Evolutionary conservation across 495 filamentous ascomycete species (phyloP), one percentile per base, ranked within the genome.

Genomic region (Penicillium manginii): DNA sequence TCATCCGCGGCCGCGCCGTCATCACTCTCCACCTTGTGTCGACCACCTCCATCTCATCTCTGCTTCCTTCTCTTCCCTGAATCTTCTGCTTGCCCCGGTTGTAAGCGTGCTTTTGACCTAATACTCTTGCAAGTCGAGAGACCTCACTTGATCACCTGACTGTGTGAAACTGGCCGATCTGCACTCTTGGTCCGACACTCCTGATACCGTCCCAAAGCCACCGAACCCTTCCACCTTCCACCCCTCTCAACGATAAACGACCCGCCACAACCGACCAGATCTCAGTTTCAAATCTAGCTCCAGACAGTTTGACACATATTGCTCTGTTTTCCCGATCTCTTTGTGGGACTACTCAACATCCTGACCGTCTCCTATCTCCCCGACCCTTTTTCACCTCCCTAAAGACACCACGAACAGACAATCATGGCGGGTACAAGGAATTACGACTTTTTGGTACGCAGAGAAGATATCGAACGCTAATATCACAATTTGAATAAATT

Each of bases 361-460:
- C 33, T 56, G 23, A 37, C 60, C 33, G 42, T 60, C 67, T 63
- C 63, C 63, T 63, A 61, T 59, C 52, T 58, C 52, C 55, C 37
- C 33, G 29, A 43, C 45, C 43, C 45, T 47, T 17, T 35, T 49
- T 42, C 26, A 49, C 22, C 23, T 22, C 19, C 54, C 48, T 31
- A 23, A n/a, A 29, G 18, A 50, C n/a, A n/a, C 42, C 21, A 63
- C 48, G 57, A 54, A 48, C 55, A 61, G 47, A 37, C 33, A 67
- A 78, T 50, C 46, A 98, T 98, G 94, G 93, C 94, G 62, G 91
- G 91, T 64, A 96, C 92, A 77, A 85, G 94, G 70, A 98, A 98
- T 78, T 98, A 98, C 74, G 94, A 98, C 72, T 98, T 98, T 74
- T 81, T 98, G 79, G 93, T 97, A 86, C 66, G 84, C 79, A 29